These are phyloP conservation scores for Forsythia suspensa DNA, from an alignment of 257 asterid genomes.

Conservation along the genomic window DNA sequence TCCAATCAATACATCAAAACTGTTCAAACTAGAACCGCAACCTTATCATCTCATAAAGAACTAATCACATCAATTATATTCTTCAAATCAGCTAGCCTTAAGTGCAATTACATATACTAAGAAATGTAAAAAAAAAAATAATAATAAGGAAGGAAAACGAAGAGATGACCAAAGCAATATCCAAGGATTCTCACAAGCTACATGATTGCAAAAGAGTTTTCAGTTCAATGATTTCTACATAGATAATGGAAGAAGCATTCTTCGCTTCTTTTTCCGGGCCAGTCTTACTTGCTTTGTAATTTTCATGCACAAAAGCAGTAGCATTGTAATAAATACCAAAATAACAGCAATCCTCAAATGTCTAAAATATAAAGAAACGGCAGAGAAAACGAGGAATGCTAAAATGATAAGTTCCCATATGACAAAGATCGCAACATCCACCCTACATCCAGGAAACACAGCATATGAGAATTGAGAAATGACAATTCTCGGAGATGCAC, in stretches of 20 bases:
- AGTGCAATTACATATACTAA: constrained; percentile 30
- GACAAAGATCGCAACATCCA: constrained; percentile 75
- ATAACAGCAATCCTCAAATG: constrained; percentile 65
- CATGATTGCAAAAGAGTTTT: constrained; percentile 20
- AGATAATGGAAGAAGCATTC: constrained; percentile 96
- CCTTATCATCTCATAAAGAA: constrained; percentile 7
- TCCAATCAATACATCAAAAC: constrained; percentile 1
- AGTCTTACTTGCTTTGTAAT: constrained; percentile 69
- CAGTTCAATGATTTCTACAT: constrained; percentile 50
- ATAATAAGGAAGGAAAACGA: neutral
- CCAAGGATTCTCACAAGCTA: constrained; percentile 38
- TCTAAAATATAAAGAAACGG: constrained; percentile 73
- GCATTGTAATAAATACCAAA: constrained; percentile 50
- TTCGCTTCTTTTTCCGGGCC: constrained; percentile 82
- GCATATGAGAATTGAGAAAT: neutral
- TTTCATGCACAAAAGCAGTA: constrained; percentile 68
- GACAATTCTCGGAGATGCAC: neutral
- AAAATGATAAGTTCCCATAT: constrained; percentile 86
- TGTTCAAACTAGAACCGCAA: neutral
- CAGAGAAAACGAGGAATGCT: constrained; percentile 75
- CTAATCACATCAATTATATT: constrained; percentile 25
- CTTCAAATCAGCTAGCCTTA: constrained; percentile 20
- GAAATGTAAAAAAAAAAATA: constrained; percentile 8
- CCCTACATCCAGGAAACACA: constrained; percentile 50
- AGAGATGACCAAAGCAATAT: constrained; percentile 31